Evolutionary conservation across 495 filamentous ascomycete genomes (phyloP).

Genomic region (Hypoxylon subgilvum): DNA sequence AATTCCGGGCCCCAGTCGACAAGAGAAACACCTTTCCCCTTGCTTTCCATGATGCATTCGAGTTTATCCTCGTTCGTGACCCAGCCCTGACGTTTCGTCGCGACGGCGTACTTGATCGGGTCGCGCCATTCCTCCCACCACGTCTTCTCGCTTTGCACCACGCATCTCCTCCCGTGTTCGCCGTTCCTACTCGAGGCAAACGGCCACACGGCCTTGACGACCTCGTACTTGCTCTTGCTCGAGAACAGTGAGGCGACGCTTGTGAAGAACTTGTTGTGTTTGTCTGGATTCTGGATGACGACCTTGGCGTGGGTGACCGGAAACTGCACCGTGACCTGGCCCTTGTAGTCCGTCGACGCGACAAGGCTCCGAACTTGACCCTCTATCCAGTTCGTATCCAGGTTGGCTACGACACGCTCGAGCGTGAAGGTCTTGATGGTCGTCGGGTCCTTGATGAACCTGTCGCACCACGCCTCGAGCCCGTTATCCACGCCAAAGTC

Average conservation of each 20-base stretch:
- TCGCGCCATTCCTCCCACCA: constrained; percentile 62
- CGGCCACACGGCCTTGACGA: constrained; percentile 57
- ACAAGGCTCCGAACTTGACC: constrained; percentile 57
- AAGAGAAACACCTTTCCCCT: constrained; percentile 37
- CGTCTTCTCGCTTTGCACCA: constrained; percentile 58
- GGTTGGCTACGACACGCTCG: constrained; percentile 56
- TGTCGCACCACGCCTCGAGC: constrained; percentile 56
- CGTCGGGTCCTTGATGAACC: constrained; percentile 54
- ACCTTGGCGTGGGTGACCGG: constrained; percentile 57
- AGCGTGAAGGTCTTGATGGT: constrained; percentile 57
- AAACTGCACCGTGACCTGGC: constrained; percentile 56
- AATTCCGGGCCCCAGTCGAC: constrained; percentile 52
- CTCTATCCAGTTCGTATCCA: constrained; percentile 59
- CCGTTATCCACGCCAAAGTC: constrained; percentile 43
- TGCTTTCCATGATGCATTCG: constrained; percentile 54
- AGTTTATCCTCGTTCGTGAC: constrained; percentile 60
- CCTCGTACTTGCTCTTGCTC: constrained; percentile 56
- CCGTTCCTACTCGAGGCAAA: constrained; percentile 50
- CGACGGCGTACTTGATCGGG: constrained; percentile 49
- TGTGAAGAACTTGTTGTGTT: constrained; percentile 49
- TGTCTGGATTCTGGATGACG: constrained; percentile 54
- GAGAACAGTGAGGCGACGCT: constrained; percentile 49
- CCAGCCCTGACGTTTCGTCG: constrained; percentile 54
- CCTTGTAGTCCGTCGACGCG: constrained; percentile 52
- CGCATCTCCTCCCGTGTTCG: constrained; percentile 47